These are phyloP conservation scores for Epichloe baconii DNA, from an alignment of 2,329 filamentous ascomycete species.

Conservation along the genomic window DNA sequence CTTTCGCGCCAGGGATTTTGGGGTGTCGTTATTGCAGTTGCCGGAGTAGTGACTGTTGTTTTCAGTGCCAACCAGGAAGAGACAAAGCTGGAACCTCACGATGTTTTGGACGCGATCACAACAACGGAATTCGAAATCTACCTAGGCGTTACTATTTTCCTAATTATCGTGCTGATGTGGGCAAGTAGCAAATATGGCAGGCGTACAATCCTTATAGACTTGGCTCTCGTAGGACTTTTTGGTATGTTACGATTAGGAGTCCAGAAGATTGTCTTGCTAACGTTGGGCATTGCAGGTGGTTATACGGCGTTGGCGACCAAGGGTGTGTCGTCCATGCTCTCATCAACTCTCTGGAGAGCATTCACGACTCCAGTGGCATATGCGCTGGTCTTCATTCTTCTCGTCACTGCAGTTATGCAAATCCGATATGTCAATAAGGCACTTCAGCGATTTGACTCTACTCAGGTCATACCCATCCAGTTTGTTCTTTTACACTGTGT, in stretches of 20 bases:
- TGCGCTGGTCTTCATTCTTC: constrained; percentile 63
- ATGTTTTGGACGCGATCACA: constrained; percentile 82
- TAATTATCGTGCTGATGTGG: constrained; percentile 71
- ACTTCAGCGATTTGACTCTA: constrained; percentile 88
- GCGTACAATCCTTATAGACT: constrained; percentile 76
- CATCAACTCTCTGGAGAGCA: constrained; percentile 75
- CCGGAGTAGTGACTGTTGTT: constrained; percentile 82
- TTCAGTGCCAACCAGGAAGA: constrained; percentile 82
- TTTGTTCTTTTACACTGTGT: constrained; percentile 89
- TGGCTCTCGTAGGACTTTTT: constrained; percentile 86
- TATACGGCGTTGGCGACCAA: constrained; percentile 97
- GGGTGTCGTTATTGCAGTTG: constrained; percentile 78
- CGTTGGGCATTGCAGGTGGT: constrained; percentile 44
- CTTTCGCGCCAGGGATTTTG: constrained; percentile 72
- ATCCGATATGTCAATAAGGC: constrained; percentile 87
- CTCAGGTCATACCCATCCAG: constrained; percentile 93
- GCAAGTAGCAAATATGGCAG: constrained; percentile 74
- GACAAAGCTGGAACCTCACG: constrained; percentile 77
- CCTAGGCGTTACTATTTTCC: constrained; percentile 56
- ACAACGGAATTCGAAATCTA: constrained; percentile 87
- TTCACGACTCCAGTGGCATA: constrained; percentile 91
- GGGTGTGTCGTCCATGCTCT: constrained; percentile 88
- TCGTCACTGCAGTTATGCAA: constrained; percentile 84
- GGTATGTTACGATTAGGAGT: constrained; percentile 40
- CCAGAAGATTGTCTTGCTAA: neutral